Evolutionary conservation across 139 green algal species (phyloP).

Genomic region (Closterium sp.): DNA sequence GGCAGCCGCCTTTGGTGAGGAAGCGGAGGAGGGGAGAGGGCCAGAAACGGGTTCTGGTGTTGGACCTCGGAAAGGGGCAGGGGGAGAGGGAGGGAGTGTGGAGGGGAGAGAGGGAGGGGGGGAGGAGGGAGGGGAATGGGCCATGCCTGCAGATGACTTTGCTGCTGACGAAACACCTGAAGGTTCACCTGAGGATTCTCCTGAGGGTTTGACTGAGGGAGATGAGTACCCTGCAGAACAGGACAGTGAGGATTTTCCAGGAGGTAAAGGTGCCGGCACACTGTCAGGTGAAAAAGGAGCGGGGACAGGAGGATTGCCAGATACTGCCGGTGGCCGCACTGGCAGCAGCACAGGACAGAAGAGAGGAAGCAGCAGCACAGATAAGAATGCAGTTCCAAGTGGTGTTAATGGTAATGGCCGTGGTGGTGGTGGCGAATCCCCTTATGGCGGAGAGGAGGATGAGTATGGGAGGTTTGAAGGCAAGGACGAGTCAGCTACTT

Average conservation of each 20-base stretch:
- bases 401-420: no score
- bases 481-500: not conserved
- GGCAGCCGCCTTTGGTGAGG: not conserved
- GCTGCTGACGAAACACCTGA: not conserved
- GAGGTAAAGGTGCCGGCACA: no score
- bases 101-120: not conserved
- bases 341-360: no score
- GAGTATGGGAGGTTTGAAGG: not conserved
- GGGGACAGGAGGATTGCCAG: no score
- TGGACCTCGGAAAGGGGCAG: not conserved
- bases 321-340: no score
- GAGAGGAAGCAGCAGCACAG: no score
- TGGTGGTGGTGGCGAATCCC: no score
- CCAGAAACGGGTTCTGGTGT: not conserved
- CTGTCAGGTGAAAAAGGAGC: no score
- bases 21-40: not conserved
- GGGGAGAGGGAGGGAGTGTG: not conserved
- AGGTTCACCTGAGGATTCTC: not conserved
- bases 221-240: not conserved
- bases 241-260: not conserved
- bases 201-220: not conserved
- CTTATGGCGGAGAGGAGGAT: not conserved
- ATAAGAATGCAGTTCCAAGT: no score
- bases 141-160: not conserved
- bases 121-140: not conserved